These are phyloP conservation scores for Telopea speciosissima DNA, from an alignment of 177 flowering plant species.

Conservation along the genomic window DNA sequence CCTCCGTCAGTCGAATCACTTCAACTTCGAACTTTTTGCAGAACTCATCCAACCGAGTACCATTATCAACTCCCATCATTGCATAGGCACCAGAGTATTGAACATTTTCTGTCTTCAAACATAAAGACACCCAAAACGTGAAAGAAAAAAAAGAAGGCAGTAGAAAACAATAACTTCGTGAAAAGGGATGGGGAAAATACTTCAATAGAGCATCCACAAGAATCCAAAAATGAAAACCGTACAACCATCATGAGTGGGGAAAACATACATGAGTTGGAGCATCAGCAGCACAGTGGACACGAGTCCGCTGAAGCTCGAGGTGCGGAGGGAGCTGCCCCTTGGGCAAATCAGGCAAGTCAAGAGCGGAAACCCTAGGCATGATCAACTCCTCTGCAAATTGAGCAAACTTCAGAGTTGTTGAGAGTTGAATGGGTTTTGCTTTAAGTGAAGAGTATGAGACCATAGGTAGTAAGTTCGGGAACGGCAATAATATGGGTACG, in stretches of 20 bases:
- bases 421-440: too few species aligned
- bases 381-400: not conserved
- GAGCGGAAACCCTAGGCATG: slow-evolving; percentile 25
- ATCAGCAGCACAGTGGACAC: slow-evolving; percentile 56
- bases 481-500: too few species aligned
- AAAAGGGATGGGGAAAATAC: too few species aligned
- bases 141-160: not conserved
- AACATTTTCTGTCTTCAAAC: slow-evolving; percentile 58
- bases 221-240: not conserved
- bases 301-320: slow-evolving; percentile 65
- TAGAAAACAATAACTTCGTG: too few species aligned
- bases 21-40: slow-evolving; percentile 59
- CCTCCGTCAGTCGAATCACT: slow-evolving; percentile 45
- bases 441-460: too few species aligned
- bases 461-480: too few species aligned
- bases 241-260: too few species aligned
- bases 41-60: slow-evolving; percentile 48
- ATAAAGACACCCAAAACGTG: slow-evolving; percentile 4
- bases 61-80: slow-evolving; percentile 65
- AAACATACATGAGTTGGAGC: slow-evolving; percentile 63
- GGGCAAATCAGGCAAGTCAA: slow-evolving; percentile 63
- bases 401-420: too few species aligned
- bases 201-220: not conserved
- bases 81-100: slow-evolving; percentile 73
- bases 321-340: slow-evolving; percentile 65